Base-by-base conservation (phyloP, 768 basidiomycete genomes). In the Gymnopilus dilepis region DNA sequence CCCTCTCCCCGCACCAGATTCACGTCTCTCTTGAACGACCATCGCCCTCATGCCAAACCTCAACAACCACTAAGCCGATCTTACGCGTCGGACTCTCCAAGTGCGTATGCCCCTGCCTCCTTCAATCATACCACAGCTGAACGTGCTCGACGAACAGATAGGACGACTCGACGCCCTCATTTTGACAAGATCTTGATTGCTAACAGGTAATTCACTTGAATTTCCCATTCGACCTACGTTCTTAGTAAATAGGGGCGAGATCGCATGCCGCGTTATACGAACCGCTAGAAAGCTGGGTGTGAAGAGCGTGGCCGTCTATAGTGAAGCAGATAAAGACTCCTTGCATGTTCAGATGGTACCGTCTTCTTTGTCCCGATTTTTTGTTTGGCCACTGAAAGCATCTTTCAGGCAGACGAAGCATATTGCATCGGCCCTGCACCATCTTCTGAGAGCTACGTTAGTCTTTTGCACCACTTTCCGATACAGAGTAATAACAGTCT, bases 161-260 rank as follows among this genome's bases (percentile, higher is more conserved):
- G 38, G 15, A 56, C 30, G 6, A 31, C 48, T 22, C 47, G 63
- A 13, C 61, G 48, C 26, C 86, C 90, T 9, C 89, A 90, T 66
- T 94, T 95, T 65, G 87, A 92, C 78, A 97, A 97, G 81, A 92
- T 96, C 61, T 82, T 97, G 22, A 87, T 97, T 59, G 95, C 95
- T 0, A 97, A 97, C 70, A 80, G 95, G 95, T 90, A 58, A 55
- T 6, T 56, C 22, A 8, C 4, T 50, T 30, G 8, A 4, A 28
- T 9, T 6, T 26, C 11, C 24, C 31, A 12, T 43, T 30, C 59
- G 21, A 34, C 38, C 48, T 11, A 60, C 22, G 33, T 43, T 61
- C 15, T 40, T 4, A 56, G 1, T 28, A 11, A 34, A 13, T 63
- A 97, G 95, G 74, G 95, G 95, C 48, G 95, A 98, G 76, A 98